A percentile compares a stretch with the other conserved stretches of the same genome.
These are phyloP conservation scores for Solanum tarijense DNA, from an alignment of 257 asterid species.

Conservation along the genomic window DNA sequence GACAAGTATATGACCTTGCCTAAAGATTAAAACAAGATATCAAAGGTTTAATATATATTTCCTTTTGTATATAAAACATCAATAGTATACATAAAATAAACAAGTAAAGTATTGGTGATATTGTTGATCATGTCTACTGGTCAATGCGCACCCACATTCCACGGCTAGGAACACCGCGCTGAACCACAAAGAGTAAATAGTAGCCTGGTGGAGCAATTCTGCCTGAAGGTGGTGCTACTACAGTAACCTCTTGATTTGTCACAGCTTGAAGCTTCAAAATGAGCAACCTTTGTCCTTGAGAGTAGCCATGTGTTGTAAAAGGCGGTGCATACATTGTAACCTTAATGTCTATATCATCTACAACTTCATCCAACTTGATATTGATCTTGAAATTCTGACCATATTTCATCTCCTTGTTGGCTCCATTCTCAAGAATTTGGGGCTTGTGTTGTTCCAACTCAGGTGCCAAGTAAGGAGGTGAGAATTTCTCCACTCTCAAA, in stretches of 20 bases:
- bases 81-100: neutral
- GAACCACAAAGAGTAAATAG: slow-evolving; percentile 65
- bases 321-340: slow-evolving; percentile 83
- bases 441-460: slow-evolving; percentile 27
- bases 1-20: neutral
- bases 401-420: slow-evolving; percentile 26
- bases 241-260: slow-evolving; percentile 13
- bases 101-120: neutral
- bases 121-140: neutral
- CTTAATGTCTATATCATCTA: slow-evolving; percentile 17
- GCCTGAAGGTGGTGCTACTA: slow-evolving; percentile 61
- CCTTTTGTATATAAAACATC: neutral
- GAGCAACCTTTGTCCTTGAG: slow-evolving; percentile 68
- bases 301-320: slow-evolving; percentile 90
- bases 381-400: slow-evolving; percentile 27
- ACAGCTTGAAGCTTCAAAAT: slow-evolving; percentile 31
- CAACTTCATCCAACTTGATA: neutral
- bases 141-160: slow-evolving; percentile 71
- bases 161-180: slow-evolving; percentile 65
- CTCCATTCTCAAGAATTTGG: slow-evolving; percentile 7
- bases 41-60: neutral
- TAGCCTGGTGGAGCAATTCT: slow-evolving; percentile 74
- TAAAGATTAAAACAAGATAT: neutral
- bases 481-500: slow-evolving; percentile 65
- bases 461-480: slow-evolving; percentile 65